Evolutionary conservation across 371 early-diverging fungal genomes (phyloP).

Genomic region (Scutellospora calospora): DNA sequence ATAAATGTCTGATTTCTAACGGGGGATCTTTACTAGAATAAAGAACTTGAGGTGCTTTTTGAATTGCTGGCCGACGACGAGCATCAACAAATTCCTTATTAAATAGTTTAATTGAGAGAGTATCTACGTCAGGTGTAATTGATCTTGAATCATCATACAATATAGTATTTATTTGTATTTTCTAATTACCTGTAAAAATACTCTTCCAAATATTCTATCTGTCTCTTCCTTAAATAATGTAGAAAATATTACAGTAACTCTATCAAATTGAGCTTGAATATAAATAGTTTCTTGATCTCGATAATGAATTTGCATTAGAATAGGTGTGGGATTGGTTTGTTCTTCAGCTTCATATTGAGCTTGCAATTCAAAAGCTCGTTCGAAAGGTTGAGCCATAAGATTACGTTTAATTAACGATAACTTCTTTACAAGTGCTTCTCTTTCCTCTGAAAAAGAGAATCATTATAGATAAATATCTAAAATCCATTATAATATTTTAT

Average conservation of each 20-base stretch:
- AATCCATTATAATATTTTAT: conserved; percentile 4
- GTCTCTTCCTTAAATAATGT: conserved; percentile 97
- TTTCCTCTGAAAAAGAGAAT: background rate
- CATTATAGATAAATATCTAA: too few species aligned
- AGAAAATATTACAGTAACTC: conserved; percentile 96
- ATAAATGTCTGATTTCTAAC: conserved; percentile 87
- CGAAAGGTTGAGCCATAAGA: conserved; percentile 93
- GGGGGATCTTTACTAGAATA: conserved; percentile 95
- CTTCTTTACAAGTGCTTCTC: conserved; percentile 79
- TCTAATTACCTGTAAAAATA: conserved; percentile 90
- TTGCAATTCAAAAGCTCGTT: conserved; percentile 89
- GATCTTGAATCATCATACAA: conserved; percentile 1
- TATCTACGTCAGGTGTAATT: background rate
- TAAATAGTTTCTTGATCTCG: conserved; percentile 94
- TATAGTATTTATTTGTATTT: background rate
- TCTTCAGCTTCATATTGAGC: conserved; percentile 70
- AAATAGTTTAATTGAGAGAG: background rate
- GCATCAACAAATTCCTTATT: conserved; percentile 97
- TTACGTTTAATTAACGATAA: conserved; percentile 92
- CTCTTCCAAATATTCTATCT: conserved; percentile 93
- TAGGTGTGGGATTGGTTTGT: conserved; percentile 61
- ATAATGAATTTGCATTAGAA: conserved; percentile 91
- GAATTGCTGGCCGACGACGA: conserved; percentile 86
- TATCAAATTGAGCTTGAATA: conserved; percentile 88
- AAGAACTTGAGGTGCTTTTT: conserved; percentile 96